A percentile compares a stretch with the other conserved stretches of the same genome.
phyloP scores from a whole-genome alignment of 2,329 filamentous ascomycete genomes.

The Lachnellula cervina region DNA sequence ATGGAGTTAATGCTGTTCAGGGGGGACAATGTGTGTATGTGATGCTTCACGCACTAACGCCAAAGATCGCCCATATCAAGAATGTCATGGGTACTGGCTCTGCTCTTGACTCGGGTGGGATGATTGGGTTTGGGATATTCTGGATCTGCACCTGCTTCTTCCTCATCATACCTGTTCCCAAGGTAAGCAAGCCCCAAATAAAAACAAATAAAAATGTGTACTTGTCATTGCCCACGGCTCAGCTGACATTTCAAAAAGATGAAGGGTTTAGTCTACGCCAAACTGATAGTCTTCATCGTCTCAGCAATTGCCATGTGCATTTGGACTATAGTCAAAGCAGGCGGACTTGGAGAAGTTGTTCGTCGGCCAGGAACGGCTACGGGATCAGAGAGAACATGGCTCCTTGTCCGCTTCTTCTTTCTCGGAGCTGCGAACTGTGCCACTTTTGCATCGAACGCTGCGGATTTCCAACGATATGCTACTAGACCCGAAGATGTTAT shows the following conservation, averaged over 20 bases:
- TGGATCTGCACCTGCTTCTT: constrained; percentile 39
- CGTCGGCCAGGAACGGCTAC: constrained; percentile 28
- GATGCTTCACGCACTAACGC: constrained; percentile 40
- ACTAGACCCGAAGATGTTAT: constrained; percentile 37
- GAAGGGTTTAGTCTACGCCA: constrained; percentile 32
- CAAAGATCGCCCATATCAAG: constrained; percentile 35
- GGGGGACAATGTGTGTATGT: constrained; percentile 35
- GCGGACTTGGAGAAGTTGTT: constrained; percentile 29
- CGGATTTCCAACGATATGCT: constrained; percentile 42
- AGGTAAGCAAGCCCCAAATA: constrained; percentile 15
- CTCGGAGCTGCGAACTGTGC: constrained; percentile 34
- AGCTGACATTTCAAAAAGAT: constrained; percentile 24
- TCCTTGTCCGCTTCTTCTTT: constrained; percentile 36
- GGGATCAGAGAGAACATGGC: constrained; percentile 34
- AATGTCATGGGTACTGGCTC: constrained; percentile 38
- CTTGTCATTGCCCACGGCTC: constrained; percentile 8
- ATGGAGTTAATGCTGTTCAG: constrained; percentile 36
- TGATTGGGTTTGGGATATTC: constrained; percentile 40
- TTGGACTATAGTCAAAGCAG: constrained; percentile 35
- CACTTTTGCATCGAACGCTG: constrained; percentile 38
- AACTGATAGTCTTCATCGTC: constrained; percentile 35
- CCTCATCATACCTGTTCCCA: constrained; percentile 35
- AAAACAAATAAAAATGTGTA: too few species aligned
- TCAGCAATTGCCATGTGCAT: constrained; percentile 37
- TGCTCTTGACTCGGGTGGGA: constrained; percentile 36